Evolutionary conservation across 75 land plant genomes (phyloP).

Genomic region (Larix kaempferi): DNA sequence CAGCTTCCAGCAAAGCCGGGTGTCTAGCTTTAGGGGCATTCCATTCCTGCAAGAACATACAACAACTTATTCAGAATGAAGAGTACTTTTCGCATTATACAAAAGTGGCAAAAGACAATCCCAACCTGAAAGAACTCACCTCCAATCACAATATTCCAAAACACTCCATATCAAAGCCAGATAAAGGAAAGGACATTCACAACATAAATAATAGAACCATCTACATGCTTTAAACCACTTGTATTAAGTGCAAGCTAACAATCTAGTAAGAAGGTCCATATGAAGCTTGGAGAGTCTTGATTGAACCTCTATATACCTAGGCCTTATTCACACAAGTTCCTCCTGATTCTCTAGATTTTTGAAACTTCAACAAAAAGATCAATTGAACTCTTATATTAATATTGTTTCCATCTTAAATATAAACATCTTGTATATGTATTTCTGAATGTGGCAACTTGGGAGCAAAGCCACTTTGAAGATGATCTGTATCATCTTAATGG

Average conservation of each 20-base stretch:
- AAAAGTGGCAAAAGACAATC: not conserved
- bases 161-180: not conserved
- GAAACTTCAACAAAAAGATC: too few relatives aligned
- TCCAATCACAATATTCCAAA: too few relatives aligned
- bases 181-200: not conserved
- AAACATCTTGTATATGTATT: too few relatives aligned
- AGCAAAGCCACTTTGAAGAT: too few relatives aligned
- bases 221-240: not conserved
- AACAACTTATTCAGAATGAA: not conserved
- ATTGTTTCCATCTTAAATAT: too few relatives aligned
- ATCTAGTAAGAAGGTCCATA: not conserved
- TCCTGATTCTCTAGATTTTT: too few relatives aligned
- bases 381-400: too few relatives aligned
- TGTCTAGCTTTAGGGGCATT: conserved; percentile 82
- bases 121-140: not conserved
- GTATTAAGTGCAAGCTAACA: not conserved
- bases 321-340: too few relatives aligned
- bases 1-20: conserved; percentile 50
- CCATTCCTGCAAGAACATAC: conserved; percentile 78
- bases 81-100: not conserved
- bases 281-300: not conserved
- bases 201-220: not conserved
- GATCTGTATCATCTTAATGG: too few relatives aligned
- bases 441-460: too few relatives aligned
- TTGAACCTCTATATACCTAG: too few relatives aligned